Base-by-base conservation (phyloP, 2,329 filamentous ascomycete genomes). In the Fusarium armeniacum region DNA sequence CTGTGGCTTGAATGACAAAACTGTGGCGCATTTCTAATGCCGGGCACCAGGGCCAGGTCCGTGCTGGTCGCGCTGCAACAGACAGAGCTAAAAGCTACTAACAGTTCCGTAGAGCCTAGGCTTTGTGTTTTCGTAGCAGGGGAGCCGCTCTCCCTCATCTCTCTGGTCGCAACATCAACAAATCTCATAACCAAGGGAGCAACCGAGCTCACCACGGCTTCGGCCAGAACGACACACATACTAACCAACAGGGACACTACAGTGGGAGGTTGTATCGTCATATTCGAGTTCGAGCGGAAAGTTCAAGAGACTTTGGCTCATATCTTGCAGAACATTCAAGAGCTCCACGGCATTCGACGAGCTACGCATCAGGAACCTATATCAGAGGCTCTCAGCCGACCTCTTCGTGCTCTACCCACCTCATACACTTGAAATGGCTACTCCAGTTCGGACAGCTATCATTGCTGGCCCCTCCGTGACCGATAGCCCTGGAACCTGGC, bases 401-500 rank as follows among this genome's bases (percentile, higher is more conserved):
- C 35, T 22, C 46, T 22, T 24, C 43, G 33, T 24, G 30, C 16
- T 13, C n/a, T 38, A 20, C 24, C 36, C 41, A 30, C 41, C n/a
- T 22, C 30, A 43, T 20, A 28, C 20, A 47, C 46, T 33, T 44
- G 56, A 18, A 50, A 80, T 80, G 79, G 70, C 78, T 33, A 77
- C 76, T 33, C 75, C 76, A 16, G 59, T 73, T 58, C 76, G 62
- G 60, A 73, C 76, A 36, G 82, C 81, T 70, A 76, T 86, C 70
- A 66, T 85, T 76, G 77, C 84, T 78, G 78, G 54, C 53, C 77
- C 81, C 33, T 75, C 80, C 44, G 60, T 78, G 24, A 76, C 80
- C 30, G 87, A 89, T 55, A 89, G 86, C 73, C 87, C 93, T 9
- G 94, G 95, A 58, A 93, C 90, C 77, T 99, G 96, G 95, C 89